Conservation (phyloP, 176 grass and related monocot genomes). For the Oryza longistaminata region DNA sequence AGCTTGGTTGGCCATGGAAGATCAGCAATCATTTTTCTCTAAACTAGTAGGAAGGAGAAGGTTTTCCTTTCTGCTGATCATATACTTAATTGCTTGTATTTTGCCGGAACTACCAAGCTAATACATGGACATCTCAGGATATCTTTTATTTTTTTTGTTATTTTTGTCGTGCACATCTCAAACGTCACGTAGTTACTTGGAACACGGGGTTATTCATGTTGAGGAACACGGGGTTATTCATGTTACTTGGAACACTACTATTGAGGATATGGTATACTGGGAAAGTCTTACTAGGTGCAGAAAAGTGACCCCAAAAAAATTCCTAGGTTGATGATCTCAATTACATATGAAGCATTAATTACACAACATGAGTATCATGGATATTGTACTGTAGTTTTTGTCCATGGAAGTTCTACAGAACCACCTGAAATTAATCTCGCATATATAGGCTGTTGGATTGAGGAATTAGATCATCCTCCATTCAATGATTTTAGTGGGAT, state of each 20-base stretch:
- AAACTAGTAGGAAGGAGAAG: slow-evolving; percentile 56
- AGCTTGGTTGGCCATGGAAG: slow-evolving; percentile 78
- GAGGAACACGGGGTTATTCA: no score
- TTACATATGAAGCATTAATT: background rate
- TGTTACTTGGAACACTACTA: no score
- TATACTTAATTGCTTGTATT: slow-evolving; percentile 17
- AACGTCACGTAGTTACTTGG: background rate
- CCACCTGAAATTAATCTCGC: background rate
- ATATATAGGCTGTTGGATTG: background rate
- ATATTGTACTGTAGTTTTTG: background rate
- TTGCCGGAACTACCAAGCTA: slow-evolving; percentile 7
- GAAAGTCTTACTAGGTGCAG: background rate
- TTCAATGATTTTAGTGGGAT: background rate
- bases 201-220: background rate
- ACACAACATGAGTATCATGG: background rate
- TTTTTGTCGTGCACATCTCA: slow-evolving; percentile 3
- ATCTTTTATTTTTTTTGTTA: background rate
- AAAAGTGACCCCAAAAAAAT: background rate
- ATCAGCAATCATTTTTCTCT: slow-evolving; percentile 67
- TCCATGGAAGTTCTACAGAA: background rate
- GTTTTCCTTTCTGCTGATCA: slow-evolving; percentile 40
- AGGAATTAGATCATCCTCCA: background rate
- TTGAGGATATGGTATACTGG: background rate
- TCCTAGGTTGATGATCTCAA: background rate
- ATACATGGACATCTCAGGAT: background rate